Base-by-base conservation (phyloP, 345 rosid genomes). In the Leavenworthia alabamica region DNA sequence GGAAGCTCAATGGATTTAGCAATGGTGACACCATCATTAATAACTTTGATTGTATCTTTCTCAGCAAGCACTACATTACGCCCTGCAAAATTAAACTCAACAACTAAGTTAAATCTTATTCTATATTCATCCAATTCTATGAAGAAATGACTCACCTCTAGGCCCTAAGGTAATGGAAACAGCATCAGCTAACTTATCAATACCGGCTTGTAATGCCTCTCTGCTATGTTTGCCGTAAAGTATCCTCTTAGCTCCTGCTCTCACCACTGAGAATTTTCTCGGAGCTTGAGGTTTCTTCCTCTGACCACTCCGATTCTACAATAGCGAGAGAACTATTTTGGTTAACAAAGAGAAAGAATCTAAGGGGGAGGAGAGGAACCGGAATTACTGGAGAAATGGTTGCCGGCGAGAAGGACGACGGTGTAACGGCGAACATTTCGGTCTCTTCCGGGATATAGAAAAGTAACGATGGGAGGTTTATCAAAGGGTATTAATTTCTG, bases 11-110 rank as follows among this genome's bases (percentile, higher is more conserved):
- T 88, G 7, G 90, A 64, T 67, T 60, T 75, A 55, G 88, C 88
- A 51, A 87, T 84, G 48, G 95, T 84, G 39, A 92, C 88, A 56
- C 98, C 98, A 62, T 88, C 96, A 64, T 92, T 91, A 17, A 92
- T 75, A 32, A 83, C 86, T 58, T 81, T 88, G 24, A 89, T 71
- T 20, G 56, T 55, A 48, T 77, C 78, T 8, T 82, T 71, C 10
- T 86, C 98, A 43, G 79, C 81, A 9, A 92, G 79, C 41, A 89
- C 76, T 36, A 92, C 95, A 70, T 85, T 88, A 27, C 92, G 80
- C 27, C 98, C 96, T 86, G 22, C 41, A 41, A 20, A 17, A 19
- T 11, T 6, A 28, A 23, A 3, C 26, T 23, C 26, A 23, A 23
- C 26, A 23, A 23, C 26, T 23, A 23, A 23, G 26, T 23, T 23